phyloP scores from a whole-genome alignment of 2,329 filamentous ascomycete species.

The Colletotrichum viniferum region DNA sequence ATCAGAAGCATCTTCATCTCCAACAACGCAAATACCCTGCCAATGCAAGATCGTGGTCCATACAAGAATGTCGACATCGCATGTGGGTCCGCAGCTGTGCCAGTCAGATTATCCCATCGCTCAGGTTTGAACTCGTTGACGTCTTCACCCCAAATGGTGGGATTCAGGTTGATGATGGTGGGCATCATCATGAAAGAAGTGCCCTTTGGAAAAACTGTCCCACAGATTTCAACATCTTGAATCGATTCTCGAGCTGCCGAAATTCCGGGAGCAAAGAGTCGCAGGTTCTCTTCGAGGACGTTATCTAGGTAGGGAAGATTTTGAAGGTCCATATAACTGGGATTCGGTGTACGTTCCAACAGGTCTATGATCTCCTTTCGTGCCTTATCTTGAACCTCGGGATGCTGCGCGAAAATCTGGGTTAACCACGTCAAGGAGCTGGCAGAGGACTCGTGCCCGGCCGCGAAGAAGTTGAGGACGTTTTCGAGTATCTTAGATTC shows the following conservation, averaged over 20 bases:
- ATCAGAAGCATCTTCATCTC: constrained; percentile 42
- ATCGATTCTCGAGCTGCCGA: constrained; percentile 34
- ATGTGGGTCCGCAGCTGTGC: constrained; percentile 29
- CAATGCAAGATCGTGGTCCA: constrained; percentile 42
- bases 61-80: constrained; percentile 40
- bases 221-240: constrained; percentile 36
- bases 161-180: constrained; percentile 38
- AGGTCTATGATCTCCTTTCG: constrained; percentile 45
- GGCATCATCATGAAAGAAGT: constrained; percentile 39
- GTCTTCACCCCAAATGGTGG: constrained; percentile 41
- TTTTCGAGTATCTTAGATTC: constrained; percentile 40
- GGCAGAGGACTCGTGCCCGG: constrained; percentile 50
- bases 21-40: constrained; percentile 36
- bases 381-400: constrained; percentile 39
- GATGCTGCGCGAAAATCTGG: constrained; percentile 40
- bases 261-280: constrained; percentile 42
- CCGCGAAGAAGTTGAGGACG: constrained; percentile 46
- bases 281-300: constrained; percentile 47
- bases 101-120: constrained; percentile 36
- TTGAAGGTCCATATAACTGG: constrained; percentile 42
- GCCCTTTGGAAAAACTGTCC: constrained; percentile 37
- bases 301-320: constrained; percentile 43
- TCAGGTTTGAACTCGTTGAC: constrained; percentile 39
- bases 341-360: constrained; percentile 37
- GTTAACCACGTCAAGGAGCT: constrained; percentile 43